Conservation (phyloP, 2,329 filamentous ascomycete species). For the Penicillium sp. region DNA sequence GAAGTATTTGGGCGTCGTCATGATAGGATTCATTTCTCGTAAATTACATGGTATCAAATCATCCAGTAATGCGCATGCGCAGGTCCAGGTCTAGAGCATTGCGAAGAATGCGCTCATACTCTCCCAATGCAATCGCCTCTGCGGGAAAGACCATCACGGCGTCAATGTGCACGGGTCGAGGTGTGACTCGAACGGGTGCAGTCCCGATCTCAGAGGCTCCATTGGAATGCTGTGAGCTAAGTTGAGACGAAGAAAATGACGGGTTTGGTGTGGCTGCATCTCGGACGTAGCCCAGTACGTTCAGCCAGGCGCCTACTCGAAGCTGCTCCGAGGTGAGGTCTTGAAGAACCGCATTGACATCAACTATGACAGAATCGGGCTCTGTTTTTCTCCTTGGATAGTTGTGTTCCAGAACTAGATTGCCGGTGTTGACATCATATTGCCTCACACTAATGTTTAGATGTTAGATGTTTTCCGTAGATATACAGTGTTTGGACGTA, state of each 20-base stretch:
- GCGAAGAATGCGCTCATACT: constrained; percentile 69
- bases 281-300: constrained; percentile 81
- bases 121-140: constrained; percentile 71
- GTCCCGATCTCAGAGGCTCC: constrained; percentile 1
- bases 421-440: constrained; percentile 64
- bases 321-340: constrained; percentile 67
- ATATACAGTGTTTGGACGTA: constrained; percentile 55
- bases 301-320: constrained; percentile 82
- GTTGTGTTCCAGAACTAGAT: constrained; percentile 71
- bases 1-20: neutral
- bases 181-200: constrained; percentile 11
- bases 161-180: constrained; percentile 63
- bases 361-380: constrained; percentile 63
- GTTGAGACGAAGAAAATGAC: constrained; percentile 27
- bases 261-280: constrained; percentile 23
- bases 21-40: neutral
- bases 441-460: constrained; percentile 58
- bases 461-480: neutral
- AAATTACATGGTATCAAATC: neutral
- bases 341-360: constrained; percentile 74
- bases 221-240: constrained; percentile 11
- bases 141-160: constrained; percentile 80
- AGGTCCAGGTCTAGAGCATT: constrained; percentile 45
- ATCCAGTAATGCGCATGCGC: constrained; percentile 29
- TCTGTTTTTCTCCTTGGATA: constrained; percentile 54